A percentile compares a stretch with the other conserved stretches of the same genome.
Conservation (phyloP, 139 green algal species). For the Mychonastes homosphaera region DNA sequence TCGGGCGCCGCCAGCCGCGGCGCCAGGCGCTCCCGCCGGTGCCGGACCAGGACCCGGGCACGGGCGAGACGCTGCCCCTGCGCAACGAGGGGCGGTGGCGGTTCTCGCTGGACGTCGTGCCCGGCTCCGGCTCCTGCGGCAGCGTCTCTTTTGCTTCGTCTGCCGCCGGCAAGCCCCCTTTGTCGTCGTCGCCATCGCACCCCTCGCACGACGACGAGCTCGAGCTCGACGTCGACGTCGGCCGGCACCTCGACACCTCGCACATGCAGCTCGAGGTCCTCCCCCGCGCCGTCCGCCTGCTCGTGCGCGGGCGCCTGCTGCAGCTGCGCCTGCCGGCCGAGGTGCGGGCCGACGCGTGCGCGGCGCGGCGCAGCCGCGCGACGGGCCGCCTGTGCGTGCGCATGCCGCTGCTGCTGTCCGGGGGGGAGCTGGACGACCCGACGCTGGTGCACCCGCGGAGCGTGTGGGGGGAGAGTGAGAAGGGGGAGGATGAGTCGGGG, state of each 20-base stretch:
- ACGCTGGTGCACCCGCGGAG: not conserved
- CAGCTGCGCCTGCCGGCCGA: constrained; percentile 68
- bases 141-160: too few relatives aligned
- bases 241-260: constrained; percentile 66
- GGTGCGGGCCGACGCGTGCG: constrained; percentile 34
- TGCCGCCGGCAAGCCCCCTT: too few relatives aligned
- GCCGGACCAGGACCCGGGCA: too few relatives aligned
- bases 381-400: not conserved
- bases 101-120: constrained; percentile 44
- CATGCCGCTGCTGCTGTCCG: not conserved
- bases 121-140: not conserved
- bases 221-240: constrained; percentile 64
- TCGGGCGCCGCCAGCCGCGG: too few relatives aligned
- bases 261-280: constrained; percentile 77
- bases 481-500: too few relatives aligned
- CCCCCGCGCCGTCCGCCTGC: constrained; percentile 54
- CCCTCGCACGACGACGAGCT: constrained; percentile 9
- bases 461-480: not conserved
- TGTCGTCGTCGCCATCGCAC: not conserved
- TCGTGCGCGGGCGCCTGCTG: constrained; percentile 77
- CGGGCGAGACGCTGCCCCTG: constrained; percentile 37
- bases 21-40: constrained; percentile 34
- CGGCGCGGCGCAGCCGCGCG: too few relatives aligned
- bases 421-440: not conserved
- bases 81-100: constrained; percentile 72